Percentiles rank a stretch among this genome's conserved stretches.
These are phyloP conservation scores for Yarrowia sp. DNA, from an alignment of 805 yeast genomes.

Conservation along the genomic window DNA sequence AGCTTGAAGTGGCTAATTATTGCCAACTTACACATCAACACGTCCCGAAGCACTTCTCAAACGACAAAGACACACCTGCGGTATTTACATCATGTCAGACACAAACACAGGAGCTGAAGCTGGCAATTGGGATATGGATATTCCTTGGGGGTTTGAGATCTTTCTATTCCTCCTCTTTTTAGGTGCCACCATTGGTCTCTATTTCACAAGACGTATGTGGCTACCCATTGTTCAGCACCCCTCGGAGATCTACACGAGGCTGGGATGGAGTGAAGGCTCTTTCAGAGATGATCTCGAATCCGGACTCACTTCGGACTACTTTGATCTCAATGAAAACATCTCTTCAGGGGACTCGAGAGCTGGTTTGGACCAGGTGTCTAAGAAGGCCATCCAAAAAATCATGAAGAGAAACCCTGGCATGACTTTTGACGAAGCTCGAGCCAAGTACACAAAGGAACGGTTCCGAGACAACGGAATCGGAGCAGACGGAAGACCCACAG, in stretches of 20 bases:
- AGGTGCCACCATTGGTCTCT: not conserved
- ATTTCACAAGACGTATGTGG: not conserved
- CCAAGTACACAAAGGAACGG: constrained; percentile 45
- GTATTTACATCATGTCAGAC: constrained; percentile 6
- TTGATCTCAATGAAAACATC: constrained; percentile 51
- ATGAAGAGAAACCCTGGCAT: constrained; percentile 50
- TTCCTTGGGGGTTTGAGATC: constrained; percentile 13
- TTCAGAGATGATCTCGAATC: constrained; percentile 50
- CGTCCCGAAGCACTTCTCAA: not conserved
- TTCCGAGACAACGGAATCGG: constrained; percentile 54
- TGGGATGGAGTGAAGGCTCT: constrained; percentile 26
- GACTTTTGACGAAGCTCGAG: constrained; percentile 68
- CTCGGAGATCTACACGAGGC: not conserved
- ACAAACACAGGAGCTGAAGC: not conserved
- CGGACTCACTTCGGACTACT: constrained; percentile 58
- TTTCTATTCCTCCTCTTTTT: not conserved
- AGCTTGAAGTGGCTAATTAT: not conserved
- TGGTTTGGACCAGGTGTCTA: constrained; percentile 60
- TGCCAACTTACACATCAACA: not conserved
- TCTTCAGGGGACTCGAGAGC: constrained; percentile 50
- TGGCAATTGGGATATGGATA: constrained; percentile 7
- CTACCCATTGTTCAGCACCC: constrained; percentile 13
- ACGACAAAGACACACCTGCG: not conserved
- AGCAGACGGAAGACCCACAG: constrained; percentile 63
- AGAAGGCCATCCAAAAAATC: constrained; percentile 47